Evolutionary conservation across 2,329 filamentous ascomycete genomes (phyloP), one percentile per base, ranked within the genome.

Genomic region (Macrophomina tecta): DNA sequence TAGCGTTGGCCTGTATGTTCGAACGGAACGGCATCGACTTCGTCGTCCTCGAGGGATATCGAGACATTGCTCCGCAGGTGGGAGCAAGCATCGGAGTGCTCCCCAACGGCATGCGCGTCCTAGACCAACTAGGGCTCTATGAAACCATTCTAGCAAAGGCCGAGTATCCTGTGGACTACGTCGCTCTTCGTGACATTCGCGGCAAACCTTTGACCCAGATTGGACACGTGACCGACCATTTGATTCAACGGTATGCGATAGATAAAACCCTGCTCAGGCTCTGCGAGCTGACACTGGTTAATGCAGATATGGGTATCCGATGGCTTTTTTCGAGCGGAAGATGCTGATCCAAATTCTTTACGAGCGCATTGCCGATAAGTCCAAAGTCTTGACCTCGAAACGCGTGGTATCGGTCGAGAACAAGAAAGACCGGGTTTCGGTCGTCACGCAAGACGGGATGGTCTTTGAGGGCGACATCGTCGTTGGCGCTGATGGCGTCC

Each of bases 311-410:
- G 60, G 60, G 3, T 63, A 63, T 23, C 45, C 45, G 2, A 16
- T 52, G 61, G 8, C 71, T 12, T 73, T 74, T 42, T 48, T 75
- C 14, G 72, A 74, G 23, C 69, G 74, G 5, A 70, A 70, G n/a
- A 67, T 69, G 65, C 42, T 74, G 3, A 67, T 77, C 1, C 52
- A 71, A 61, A 70, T 69, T 5, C 46, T 77, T 1, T 72, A 73
- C 45, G 65, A 73, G 14, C 69, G 69, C 5, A 70, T 72, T 49
- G 55, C 69, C 16, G 69, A 72, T 45, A 72, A 73, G 28, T 56
- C 65, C 16, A 71, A 69, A 56, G 30, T 75, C 6, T 32, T 72
- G 3, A 69, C 70, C 2, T 67, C 65, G 1, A 68, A 73, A 49
- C 51, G 46, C 16, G 64, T 66, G 14, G 30, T 14, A 4, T 8